Base-by-base conservation (phyloP, 2,329 filamentous ascomycete species). In the Nothopassalora personata region DNA sequence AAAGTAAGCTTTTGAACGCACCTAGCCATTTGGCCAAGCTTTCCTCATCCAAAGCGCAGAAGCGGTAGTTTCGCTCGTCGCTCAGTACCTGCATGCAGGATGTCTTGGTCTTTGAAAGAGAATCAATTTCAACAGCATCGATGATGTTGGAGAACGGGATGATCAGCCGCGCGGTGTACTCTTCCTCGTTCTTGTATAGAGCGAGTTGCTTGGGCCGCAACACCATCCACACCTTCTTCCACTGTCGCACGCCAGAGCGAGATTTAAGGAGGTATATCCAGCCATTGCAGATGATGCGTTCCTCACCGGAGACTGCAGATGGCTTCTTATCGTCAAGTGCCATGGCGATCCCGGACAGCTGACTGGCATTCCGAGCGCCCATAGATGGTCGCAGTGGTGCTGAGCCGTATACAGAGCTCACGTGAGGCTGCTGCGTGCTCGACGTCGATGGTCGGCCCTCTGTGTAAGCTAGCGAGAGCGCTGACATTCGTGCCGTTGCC, bases 161-260 rank as follows among this genome's bases (percentile, higher is more conserved):
- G 67, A 99, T 89, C 67, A 91, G 87, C 62, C 89, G 81, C 0
- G 92, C 90, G 11, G 89, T 87, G 73, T 97, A 97, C 76, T 99
- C 94, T 64, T 84, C 79, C 57, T 95, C 90, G 70, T 95, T 88
- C 74, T 97, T 97, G 80, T 99, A 99, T 28, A 97, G 83, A 15
- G 91, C 89, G 33, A 99, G 79, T 63, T 89, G 91, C 54, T 88
- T 86, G 1, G 90, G 88, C 33, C 94, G 89, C 54, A 99, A 81
- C 0, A 97, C 94, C 11, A 88, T 89, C 94, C 94, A 97, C 60
- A 91, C 82, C 67, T 91, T 88, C 79, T 96, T 97, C 94, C 94
- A 99, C 70, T 96, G 89, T 50, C 89, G 86, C 56, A 99, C 84
- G 8, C 91, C 91, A 23, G 87, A 82, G 69, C 91, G 92, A 62